A percentile compares a stretch with the other conserved stretches of the same genome.
Conservation (phyloP, 306 rosid genomes). For the Casuarina glauca region DNA sequence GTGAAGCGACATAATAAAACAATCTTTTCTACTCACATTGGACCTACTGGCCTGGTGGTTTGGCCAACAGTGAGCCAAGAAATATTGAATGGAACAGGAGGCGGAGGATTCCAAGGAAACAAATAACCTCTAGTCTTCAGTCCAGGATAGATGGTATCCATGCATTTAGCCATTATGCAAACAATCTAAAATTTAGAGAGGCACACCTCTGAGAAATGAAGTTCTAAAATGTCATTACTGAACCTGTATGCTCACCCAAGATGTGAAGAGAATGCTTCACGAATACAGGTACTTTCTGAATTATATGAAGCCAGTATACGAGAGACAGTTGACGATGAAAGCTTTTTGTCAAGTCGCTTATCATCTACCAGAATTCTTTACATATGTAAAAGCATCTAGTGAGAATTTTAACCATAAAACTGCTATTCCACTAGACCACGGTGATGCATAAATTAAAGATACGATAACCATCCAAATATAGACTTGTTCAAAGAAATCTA, state of each 20-base stretch:
- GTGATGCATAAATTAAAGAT: not conserved
- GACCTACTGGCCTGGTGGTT: no score
- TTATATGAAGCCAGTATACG: not conserved
- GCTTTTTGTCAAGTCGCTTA: not conserved
- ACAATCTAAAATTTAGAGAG: not conserved
- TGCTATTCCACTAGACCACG: not conserved
- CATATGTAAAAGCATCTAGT: not conserved
- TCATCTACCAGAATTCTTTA: not conserved
- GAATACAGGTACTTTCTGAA: not conserved
- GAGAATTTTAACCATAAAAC: not conserved
- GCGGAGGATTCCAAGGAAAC: no score
- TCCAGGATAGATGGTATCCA: not conserved
- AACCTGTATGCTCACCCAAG: not conserved
- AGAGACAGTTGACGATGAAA: not conserved
- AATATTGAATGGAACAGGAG: no score
- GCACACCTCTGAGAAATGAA: not conserved
- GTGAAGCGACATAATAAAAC: not conserved
- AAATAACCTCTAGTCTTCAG: no score
- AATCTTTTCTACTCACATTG: not conserved
- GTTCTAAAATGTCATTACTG: not conserved
- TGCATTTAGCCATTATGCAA: not conserved
- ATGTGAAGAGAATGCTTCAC: not conserved
- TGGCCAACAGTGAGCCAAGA: no score
- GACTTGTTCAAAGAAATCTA: constrained; percentile 24
- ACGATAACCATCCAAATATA: not conserved